These are phyloP conservation scores for Citrullus colocynthis DNA, from an alignment of 306 rosid species.

Conservation along the genomic window DNA sequence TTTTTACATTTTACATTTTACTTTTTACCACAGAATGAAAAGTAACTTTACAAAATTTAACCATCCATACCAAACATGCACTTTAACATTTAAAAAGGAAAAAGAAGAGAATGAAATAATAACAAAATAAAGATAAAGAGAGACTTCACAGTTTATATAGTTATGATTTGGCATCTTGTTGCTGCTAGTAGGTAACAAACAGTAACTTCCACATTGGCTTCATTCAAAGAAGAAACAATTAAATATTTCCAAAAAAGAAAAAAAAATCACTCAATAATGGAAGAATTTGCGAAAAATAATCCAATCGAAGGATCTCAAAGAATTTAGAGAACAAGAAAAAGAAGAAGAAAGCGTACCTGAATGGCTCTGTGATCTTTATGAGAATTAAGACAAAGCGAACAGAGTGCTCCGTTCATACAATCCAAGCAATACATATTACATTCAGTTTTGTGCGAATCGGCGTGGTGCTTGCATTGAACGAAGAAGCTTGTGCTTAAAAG, in stretches of 20 bases:
- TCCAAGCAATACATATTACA: slow-evolving; percentile 70
- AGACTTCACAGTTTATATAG: slow-evolving; percentile 1
- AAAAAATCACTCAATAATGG: background rate
- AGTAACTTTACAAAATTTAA: background rate
- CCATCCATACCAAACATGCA: background rate
- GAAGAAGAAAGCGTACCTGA: slow-evolving; percentile 23
- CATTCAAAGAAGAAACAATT: background rate
- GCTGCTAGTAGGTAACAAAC: background rate
- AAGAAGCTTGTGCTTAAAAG: slow-evolving; percentile 49
- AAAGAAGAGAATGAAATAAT: background rate
- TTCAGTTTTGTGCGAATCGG: slow-evolving; percentile 56
- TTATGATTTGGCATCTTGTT: slow-evolving; percentile 2
- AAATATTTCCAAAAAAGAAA: background rate
- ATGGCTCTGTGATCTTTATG: slow-evolving; percentile 43
- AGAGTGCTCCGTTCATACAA: slow-evolving; percentile 51
- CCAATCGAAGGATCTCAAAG: background rate
- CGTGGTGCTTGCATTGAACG: slow-evolving; percentile 48
- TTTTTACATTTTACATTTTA: slow-evolving; percentile 2
- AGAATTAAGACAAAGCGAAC: slow-evolving; percentile 46
- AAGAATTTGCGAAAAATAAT: background rate
- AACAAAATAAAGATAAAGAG: background rate
- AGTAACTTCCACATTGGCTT: background rate
- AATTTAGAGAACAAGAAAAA: background rate
- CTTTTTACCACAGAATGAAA: background rate
- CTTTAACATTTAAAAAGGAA: background rate